phyloP scores from a whole-genome alignment of 2,329 filamentous ascomycete genomes.

The Pleoardoris graminearum region DNA sequence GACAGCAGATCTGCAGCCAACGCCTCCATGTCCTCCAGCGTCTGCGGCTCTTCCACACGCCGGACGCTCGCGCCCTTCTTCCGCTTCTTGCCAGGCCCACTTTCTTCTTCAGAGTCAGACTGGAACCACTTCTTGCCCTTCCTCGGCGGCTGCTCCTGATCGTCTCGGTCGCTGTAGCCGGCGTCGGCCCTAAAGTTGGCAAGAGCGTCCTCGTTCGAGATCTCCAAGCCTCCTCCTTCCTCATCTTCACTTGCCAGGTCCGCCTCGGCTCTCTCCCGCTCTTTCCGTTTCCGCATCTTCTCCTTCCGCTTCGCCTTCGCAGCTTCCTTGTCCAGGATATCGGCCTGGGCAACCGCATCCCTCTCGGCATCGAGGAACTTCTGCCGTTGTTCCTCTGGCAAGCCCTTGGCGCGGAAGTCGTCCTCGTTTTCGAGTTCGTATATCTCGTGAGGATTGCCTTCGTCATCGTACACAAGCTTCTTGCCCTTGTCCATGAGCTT shows the following conservation, averaged over 20 bases:
- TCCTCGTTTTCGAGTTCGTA: conserved; percentile 89
- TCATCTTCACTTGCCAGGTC: conserved; percentile 31
- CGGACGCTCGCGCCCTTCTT: conserved; percentile 56
- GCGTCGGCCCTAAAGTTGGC: conserved; percentile 50
- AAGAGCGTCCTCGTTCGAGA: conserved; percentile 45
- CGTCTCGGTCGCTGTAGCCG: conserved; percentile 48
- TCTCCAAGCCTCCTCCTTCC: conserved; percentile 31
- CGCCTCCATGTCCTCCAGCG: conserved; percentile 76
- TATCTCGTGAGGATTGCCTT: conserved; percentile 79
- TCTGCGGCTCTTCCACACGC: conserved; percentile 71
- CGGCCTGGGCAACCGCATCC: conserved; percentile 71
- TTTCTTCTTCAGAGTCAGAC: conserved; percentile 62
- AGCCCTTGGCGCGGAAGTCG: conserved; percentile 74
- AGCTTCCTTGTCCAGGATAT: conserved; percentile 79
- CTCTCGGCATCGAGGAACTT: conserved; percentile 78
- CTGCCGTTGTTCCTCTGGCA: conserved; percentile 73
- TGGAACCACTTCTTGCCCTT: conserved; percentile 81
- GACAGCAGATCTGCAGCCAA: conserved; percentile 72
- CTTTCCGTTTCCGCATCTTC: conserved; percentile 75
- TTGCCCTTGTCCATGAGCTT: conserved; percentile 86
- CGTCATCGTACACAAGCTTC: conserved; percentile 89
- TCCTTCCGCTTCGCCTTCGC: conserved; percentile 77
- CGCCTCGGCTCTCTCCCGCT: conserved; percentile 58
- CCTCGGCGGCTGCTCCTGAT: conserved; percentile 58
- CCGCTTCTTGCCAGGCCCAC: conserved; percentile 39